phyloP scores from a whole-genome alignment of 2,329 filamentous ascomycete species.

The Pseudogymnoascus sp. region DNA sequence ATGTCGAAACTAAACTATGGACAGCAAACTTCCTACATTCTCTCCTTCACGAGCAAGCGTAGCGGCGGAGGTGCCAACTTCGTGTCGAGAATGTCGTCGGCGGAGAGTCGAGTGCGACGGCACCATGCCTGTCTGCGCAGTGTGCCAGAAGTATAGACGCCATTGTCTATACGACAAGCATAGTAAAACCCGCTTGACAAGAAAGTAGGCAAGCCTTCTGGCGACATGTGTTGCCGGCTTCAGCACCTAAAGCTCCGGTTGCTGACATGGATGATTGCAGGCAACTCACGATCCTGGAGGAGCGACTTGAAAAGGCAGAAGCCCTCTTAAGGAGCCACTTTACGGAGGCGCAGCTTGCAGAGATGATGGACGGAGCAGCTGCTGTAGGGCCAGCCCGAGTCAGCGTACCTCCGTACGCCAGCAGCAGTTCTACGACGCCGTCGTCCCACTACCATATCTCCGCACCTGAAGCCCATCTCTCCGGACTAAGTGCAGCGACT shows the following conservation, averaged over 20 bases:
- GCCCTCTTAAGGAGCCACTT: conserved; percentile 9
- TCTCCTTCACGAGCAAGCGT: neutral
- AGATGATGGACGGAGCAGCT: conserved; percentile 6
- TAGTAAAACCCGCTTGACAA: conserved; percentile 8
- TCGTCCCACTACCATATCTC: neutral
- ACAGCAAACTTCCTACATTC: neutral
- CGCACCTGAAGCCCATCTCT: neutral
- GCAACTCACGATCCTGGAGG: conserved; percentile 8
- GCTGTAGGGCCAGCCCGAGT: neutral
- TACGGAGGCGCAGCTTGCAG: conserved; percentile 7
- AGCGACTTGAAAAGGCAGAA: conserved; percentile 9
- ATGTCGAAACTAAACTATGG: conserved; percentile 1
- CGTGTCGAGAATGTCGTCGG: conserved; percentile 8
- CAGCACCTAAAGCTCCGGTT: neutral
- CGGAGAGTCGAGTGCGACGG: conserved; percentile 6
- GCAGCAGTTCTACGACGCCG: neutral
- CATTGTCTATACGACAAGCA: conserved; percentile 10
- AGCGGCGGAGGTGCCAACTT: conserved; percentile 3
- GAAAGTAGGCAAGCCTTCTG: conserved; percentile 4
- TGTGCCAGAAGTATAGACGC: conserved; percentile 9
- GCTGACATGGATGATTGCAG: neutral
- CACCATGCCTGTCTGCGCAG: conserved; percentile 4
- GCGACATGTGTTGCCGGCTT: neutral
- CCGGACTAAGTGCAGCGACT: neutral
- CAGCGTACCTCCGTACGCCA: neutral